Evolutionary conservation across 2,329 filamentous ascomycete species (phyloP).

Genomic region (Monilinia fructicola): DNA sequence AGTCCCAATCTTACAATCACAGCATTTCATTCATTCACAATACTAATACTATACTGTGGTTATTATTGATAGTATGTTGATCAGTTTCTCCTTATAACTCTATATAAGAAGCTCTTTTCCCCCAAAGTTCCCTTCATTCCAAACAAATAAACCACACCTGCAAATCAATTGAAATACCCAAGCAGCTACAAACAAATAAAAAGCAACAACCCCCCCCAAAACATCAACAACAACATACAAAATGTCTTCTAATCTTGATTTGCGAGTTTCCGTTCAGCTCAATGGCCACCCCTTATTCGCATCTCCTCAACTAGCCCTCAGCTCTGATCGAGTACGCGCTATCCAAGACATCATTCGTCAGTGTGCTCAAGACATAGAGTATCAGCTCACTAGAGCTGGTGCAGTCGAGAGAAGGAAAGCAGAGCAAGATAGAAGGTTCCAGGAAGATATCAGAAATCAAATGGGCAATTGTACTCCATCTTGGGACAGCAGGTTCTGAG

Average conservation of each 20-base stretch:
- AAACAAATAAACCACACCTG: background rate
- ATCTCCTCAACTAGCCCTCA: background rate
- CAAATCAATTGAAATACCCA: too few species aligned
- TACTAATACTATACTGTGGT: background rate
- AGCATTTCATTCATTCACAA: background rate
- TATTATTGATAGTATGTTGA: background rate
- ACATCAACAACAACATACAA: background rate
- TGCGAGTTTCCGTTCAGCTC: background rate
- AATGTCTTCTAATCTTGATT: background rate
- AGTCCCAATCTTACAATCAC: background rate
- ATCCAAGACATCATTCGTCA: background rate
- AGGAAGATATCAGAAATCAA: background rate
- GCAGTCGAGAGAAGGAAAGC: background rate
- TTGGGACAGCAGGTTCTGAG: background rate
- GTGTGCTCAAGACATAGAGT: background rate
- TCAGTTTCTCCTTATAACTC: fast-evolving
- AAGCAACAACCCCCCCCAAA: background rate
- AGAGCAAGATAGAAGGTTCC: background rate
- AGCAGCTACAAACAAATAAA: background rate
- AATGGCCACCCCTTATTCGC: background rate
- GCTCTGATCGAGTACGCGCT: background rate
- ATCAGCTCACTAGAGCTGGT: background rate
- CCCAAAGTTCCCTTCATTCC: background rate
- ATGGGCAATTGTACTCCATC: background rate
- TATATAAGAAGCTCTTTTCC: background rate